phyloP scores from a whole-genome alignment of 805 yeast genomes.

The Wickerhamiella dianesei region DNA sequence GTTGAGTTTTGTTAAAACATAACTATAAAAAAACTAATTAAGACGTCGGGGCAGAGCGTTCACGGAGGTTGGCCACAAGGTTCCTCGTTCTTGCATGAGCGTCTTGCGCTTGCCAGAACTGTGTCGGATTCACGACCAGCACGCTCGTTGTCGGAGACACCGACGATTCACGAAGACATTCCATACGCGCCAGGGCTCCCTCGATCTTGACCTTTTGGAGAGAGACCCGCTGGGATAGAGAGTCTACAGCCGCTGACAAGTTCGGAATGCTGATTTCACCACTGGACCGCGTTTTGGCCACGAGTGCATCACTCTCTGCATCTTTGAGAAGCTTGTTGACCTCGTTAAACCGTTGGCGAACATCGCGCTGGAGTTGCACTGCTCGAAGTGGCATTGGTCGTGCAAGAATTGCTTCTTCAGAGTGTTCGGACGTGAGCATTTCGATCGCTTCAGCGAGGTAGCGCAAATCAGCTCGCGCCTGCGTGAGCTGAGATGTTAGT shows the following conservation, averaged over 20 bases:
- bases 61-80: background rate
- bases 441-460: background rate
- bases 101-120: background rate
- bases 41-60: background rate
- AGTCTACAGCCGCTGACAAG: background rate
- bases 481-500: background rate
- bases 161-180: background rate
- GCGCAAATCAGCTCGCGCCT: background rate
- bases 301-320: background rate
- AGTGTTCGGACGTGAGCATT: background rate
- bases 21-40: too few species aligned
- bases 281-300: background rate
- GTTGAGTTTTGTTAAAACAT: too few species aligned
- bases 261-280: background rate
- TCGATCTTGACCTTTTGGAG: background rate
- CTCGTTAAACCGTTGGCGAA: conserved; percentile 1
- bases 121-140: background rate
- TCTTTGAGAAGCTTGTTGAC: background rate
- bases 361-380: conserved; percentile 3
- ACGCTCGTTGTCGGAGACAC: background rate
- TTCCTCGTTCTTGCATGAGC: background rate
- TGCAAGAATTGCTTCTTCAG: background rate
- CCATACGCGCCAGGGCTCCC: background rate
- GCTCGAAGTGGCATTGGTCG: conserved; percentile 7
- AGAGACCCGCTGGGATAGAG: background rate